Evolutionary conservation across 2,329 filamentous ascomycete species (phyloP), one percentile per base, ranked within the genome.

Genomic region (Cucurbitaria berberidis): DNA sequence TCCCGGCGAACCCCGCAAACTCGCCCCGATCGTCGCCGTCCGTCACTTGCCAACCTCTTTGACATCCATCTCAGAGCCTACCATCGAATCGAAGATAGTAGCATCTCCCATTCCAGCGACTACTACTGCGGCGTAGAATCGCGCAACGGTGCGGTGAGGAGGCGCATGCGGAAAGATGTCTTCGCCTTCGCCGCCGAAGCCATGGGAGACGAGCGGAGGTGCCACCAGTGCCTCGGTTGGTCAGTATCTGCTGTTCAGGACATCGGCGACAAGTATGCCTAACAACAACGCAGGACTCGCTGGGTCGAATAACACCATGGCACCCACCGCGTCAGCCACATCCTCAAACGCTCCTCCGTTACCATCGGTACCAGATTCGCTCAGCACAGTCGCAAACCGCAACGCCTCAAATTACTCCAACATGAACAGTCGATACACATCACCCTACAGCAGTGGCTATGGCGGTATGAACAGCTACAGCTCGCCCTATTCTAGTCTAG

Each of bases 181-280:
- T 68, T 79, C 82, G 62, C 80, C 80, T 61, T 97, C 93, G 76
- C 95, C 95, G 72, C 95, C 95, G 50, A 99, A 99, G 79, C 95
- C 95, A 41, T 99, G 95, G 95, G 95, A 99, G 80, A 86, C 89
- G 76, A 84, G 88, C 62, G 89, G 88, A 77, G 84, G 85, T 57
- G 81, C 76, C 52, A 75, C 72, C 34, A 74, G 72, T 63, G 69
- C 72, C 62, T 74, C 72, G 60, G 72, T 74, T 58, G 72, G 72
- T 75, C 41, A 63, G 72, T 71, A 45, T 49, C 55, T 39, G 42
- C 51, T 43, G 48, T 36, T 47, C 51, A 43, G 29, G 50, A 57
- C 50, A 44, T 57, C 51, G 48, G 59, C 55, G 48, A 49, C 44
- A 35, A 45, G 41, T 53, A 60, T 47, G 47, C 50, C 70, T 74